These are phyloP conservation scores for Mycena latifolia DNA, from an alignment of 768 basidiomycete species.

Conservation along the genomic window DNA sequence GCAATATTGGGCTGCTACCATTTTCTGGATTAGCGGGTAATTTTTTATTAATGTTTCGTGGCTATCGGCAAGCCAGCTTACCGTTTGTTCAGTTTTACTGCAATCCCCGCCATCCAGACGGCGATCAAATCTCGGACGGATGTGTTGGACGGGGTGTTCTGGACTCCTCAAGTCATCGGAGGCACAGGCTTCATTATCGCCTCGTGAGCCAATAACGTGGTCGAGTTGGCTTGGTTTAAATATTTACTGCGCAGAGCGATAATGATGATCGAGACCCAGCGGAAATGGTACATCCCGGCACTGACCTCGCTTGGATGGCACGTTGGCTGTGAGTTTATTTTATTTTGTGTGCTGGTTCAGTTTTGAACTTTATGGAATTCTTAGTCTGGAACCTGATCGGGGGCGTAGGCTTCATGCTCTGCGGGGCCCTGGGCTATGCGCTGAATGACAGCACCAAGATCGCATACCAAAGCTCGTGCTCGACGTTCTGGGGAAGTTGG, in stretches of 20 bases:
- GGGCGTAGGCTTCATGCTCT: slow-evolving; percentile 67
- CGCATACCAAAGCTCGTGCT: slow-evolving; percentile 64
- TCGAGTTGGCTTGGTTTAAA: not conserved
- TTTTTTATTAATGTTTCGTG: slow-evolving; percentile 10
- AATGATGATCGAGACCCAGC: slow-evolving; percentile 68
- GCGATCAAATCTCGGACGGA: slow-evolving; percentile 43
- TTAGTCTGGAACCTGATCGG: slow-evolving; percentile 73
- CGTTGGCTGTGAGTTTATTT: slow-evolving; percentile 50
- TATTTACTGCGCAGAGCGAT: slow-evolving; percentile 43
- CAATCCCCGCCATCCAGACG: slow-evolving; percentile 50
- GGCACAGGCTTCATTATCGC: slow-evolving; percentile 70
- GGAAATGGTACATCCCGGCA: slow-evolving; percentile 64
- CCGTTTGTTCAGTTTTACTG: slow-evolving; percentile 46
- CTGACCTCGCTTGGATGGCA: slow-evolving; percentile 66
- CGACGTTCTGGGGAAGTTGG: slow-evolving; percentile 73
- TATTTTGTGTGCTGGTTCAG: not conserved
- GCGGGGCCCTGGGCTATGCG: slow-evolving; percentile 68
- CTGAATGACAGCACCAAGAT: slow-evolving; percentile 44
- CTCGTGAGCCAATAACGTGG: slow-evolving; percentile 42
- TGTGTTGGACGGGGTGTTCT: slow-evolving; percentile 63
- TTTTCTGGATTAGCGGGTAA: slow-evolving; percentile 72
- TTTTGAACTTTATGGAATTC: not conserved
- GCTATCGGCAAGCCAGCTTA: slow-evolving; percentile 31
- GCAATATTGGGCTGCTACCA: slow-evolving; percentile 67
- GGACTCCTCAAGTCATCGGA: slow-evolving; percentile 74